Evolutionary conservation across 75 land plant genomes (phyloP), one percentile per base, ranked within the genome.

Genomic region (Larix kaempferi): DNA sequence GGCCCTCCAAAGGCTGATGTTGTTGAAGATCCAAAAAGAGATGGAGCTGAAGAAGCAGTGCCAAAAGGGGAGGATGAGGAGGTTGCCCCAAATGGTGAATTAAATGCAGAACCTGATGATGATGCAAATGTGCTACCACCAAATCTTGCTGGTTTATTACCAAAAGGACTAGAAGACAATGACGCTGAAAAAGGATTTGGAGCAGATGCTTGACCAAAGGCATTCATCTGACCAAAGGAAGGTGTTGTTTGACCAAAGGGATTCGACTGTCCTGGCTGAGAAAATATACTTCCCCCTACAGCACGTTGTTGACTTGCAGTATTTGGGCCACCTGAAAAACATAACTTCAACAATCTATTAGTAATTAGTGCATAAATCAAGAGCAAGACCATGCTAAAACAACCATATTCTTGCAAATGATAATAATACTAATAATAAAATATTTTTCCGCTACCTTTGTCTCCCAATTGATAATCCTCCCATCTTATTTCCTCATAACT

Each of bases 381-480:
- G 2, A 73, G 39, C 57, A 73, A 74, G 8, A 76, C 10, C 73
- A 26, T 69, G 75, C n/a, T n/a, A 74, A 8, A 41, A 74, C 57
- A 74, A 74, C 57, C 63, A 61, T 15, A 21, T 11, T 61, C n/a
- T 21, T 61, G 6, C n/a, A 61, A 11, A 25, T n/a, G 59, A 73
- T 27, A 73, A 39, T n/a, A 72, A 78, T 25, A 57, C 41, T 35
- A 57, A 73, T 26, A 73, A 26, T 13, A 23, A 27, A 16, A 56
- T 59, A 44, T 52, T 11, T 52, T 25, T 25, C 21, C 11, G 71
- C 22, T 59, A 95, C 99, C 99, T 91, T 95, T 98, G 74, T 98
- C 98, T 16, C 96, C 96, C 71, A 74, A 82, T 79, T 93, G 98
- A 75, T 94, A 96, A 77, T 96, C 99, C 78, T 96, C 99, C 98